Evolutionary conservation across 2,329 filamentous ascomycete genomes (phyloP).

Genomic region (Hansfordia pulvinata): DNA sequence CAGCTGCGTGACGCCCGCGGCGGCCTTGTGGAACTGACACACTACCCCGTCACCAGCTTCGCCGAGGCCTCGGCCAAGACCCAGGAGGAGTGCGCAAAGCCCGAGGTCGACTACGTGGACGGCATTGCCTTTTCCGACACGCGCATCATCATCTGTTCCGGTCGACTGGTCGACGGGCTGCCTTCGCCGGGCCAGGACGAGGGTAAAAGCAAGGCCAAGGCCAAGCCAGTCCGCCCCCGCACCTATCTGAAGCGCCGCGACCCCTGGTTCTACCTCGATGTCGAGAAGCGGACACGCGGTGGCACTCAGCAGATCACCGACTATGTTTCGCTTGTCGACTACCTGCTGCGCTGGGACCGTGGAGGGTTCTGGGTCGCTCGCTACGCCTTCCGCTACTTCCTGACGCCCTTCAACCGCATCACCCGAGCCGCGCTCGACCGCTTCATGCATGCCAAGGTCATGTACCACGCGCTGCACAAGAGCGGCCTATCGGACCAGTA

Average conservation of each 20-base stretch:
- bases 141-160: slow-evolving; percentile 45
- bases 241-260: slow-evolving; percentile 46
- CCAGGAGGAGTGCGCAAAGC: slow-evolving; percentile 23
- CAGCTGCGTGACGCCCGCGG: slow-evolving; percentile 40
- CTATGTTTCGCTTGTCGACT: slow-evolving; percentile 48
- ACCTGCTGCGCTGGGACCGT: slow-evolving; percentile 59
- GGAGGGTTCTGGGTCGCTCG: slow-evolving; percentile 55
- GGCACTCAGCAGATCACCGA: slow-evolving; percentile 24
- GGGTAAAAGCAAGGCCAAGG: no score
- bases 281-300: slow-evolving; percentile 23
- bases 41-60: slow-evolving; percentile 29
- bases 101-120: slow-evolving; percentile 50
- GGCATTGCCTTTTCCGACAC: slow-evolving; percentile 47
- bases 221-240: no score
- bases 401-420: slow-evolving; percentile 48
- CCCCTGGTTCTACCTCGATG: slow-evolving; percentile 65
- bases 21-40: slow-evolving; percentile 42
- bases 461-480: slow-evolving; percentile 52
- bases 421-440: slow-evolving; percentile 48
- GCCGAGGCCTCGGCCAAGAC: slow-evolving; percentile 27
- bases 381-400: slow-evolving; percentile 51
- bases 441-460: slow-evolving; percentile 48
- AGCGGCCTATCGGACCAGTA: slow-evolving; percentile 45
- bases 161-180: slow-evolving; percentile 35
- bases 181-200: no score